Evolutionary conservation across 108 stramenopile species (phyloP).

Genomic region (Craspedostauros australis): DNA sequence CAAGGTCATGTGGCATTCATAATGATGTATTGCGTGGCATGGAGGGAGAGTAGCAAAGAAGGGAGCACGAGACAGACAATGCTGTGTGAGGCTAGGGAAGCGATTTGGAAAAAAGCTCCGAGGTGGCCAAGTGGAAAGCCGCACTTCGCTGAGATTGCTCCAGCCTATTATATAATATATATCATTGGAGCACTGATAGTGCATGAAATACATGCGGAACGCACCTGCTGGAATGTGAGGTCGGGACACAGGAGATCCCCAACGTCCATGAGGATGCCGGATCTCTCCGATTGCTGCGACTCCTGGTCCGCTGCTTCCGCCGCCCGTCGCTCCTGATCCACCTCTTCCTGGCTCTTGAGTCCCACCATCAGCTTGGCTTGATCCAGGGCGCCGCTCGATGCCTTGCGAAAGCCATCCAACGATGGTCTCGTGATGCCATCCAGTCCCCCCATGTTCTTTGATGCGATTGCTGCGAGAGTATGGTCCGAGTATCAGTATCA

Average conservation of each 20-base stretch:
- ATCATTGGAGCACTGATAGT: neutral
- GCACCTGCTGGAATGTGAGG: constrained; percentile 72
- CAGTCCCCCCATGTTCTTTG: too few relatives aligned
- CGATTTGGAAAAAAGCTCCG: too few relatives aligned
- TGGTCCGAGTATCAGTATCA: too few relatives aligned
- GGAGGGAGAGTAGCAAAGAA: too few relatives aligned
- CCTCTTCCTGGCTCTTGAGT: constrained; percentile 7
- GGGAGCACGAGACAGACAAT: too few relatives aligned
- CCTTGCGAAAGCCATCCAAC: constrained; percentile 25
- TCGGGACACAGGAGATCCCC: constrained; percentile 65
- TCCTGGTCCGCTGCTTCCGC: constrained; percentile 6
- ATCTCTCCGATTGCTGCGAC: constrained; percentile 20
- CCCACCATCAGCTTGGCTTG: constrained; percentile 32
- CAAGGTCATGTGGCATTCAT: too few relatives aligned
- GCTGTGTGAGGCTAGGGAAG: too few relatives aligned
- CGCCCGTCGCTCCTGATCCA: neutral
- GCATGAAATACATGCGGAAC: neutral
- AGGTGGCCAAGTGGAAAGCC: too few relatives aligned
- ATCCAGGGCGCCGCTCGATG: constrained; percentile 17
- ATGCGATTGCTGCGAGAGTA: too few relatives aligned
- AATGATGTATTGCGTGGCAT: too few relatives aligned
- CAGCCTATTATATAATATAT: too few relatives aligned
- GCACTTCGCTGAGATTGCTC: too few relatives aligned
- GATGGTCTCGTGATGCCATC: constrained; percentile 16
- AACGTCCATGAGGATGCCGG: constrained; percentile 47